Base-by-base conservation (phyloP, 441 rosid species). In the Euphorbia schlechtendalii region DNA sequence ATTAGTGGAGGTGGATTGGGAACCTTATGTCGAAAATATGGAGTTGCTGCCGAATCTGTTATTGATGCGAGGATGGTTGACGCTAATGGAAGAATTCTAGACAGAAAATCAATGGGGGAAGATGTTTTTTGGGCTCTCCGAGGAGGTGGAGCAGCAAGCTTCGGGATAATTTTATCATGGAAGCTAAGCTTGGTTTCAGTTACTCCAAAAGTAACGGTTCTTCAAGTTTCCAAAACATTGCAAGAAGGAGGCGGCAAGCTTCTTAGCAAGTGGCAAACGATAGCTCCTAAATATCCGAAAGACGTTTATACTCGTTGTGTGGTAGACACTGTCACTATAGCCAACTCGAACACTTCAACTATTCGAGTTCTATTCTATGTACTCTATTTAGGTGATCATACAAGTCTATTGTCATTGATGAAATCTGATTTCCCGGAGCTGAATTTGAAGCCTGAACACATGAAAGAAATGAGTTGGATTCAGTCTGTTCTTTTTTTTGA, bases 1-100 rank as follows among this genome's bases (percentile, higher is more conserved):
- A 25, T 63, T 63, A 63, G 57, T 48, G 56, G 67, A 11, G 56
- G 56, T 28, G 57, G 67, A n/a, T 63, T 48, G 5, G 46, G 56
- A 3, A 63, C 30, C 13, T 17, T 63, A 55, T n/a, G 20, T 20
- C 48, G 57, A 8, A 63, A 63, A 30, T 48, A 63, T 52, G 56
- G 67, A 5, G 11, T 63, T 13, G 34, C 56, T 9, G 66, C 51
- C 8, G 56, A 63, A 27, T 24, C 32, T 13, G 12, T 63, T 0
- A 12, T 30, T n/a, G 67, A 63, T 8, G 67, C 67, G 1, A 10
- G 14, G 20, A 28, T 63, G 52, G 67, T 63, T 21, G 66, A 63
- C 48, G 56, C 15, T 18, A 46, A 63, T 9, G 55, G 66, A 11
- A 46, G 10, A 13, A n/a, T 62, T 45, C 18, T 55, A 4, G 34